These are phyloP conservation scores for Oemleria cerasiformis DNA, from an alignment of 306 rosid species.

Conservation along the genomic window DNA sequence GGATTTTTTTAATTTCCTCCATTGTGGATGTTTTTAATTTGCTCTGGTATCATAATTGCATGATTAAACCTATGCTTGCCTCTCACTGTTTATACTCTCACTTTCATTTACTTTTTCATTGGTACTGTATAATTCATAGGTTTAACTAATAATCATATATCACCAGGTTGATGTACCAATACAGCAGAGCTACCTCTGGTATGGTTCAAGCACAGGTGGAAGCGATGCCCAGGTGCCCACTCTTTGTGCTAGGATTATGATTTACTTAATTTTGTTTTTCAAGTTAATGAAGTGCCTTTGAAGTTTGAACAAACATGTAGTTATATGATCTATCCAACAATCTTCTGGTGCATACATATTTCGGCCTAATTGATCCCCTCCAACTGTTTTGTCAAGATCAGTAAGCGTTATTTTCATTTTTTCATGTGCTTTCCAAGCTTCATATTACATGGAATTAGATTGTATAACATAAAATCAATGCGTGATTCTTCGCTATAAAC, in stretches of 20 bases:
- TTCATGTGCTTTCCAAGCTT: neutral
- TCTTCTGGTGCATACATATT: constrained; percentile 88
- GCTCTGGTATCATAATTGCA: no score
- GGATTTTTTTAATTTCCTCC: no score
- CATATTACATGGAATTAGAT: neutral
- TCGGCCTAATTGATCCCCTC: constrained; percentile 64
- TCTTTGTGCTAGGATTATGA: constrained; percentile 14
- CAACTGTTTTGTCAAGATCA: constrained; percentile 65
- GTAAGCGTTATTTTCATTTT: constrained; percentile 41
- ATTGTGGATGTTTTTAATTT: no score
- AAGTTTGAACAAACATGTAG: constrained; percentile 2
- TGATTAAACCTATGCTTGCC: no score
- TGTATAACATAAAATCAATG: neutral
- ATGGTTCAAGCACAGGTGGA: constrained; percentile 47
- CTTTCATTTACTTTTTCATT: no score
- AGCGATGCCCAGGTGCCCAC: constrained; percentile 38
- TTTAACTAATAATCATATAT: constrained; percentile 17
- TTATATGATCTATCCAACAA: constrained; percentile 31
- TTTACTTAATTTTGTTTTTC: neutral
- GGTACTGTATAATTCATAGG: no score
- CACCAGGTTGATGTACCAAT: constrained; percentile 75
- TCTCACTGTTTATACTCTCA: no score
- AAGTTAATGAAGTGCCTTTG: neutral
- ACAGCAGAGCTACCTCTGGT: constrained; percentile 86
- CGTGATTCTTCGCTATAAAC: neutral